Evolutionary conservation across 805 yeast genomes (phyloP).

Genomic region (Debaryomyces maramus): DNA sequence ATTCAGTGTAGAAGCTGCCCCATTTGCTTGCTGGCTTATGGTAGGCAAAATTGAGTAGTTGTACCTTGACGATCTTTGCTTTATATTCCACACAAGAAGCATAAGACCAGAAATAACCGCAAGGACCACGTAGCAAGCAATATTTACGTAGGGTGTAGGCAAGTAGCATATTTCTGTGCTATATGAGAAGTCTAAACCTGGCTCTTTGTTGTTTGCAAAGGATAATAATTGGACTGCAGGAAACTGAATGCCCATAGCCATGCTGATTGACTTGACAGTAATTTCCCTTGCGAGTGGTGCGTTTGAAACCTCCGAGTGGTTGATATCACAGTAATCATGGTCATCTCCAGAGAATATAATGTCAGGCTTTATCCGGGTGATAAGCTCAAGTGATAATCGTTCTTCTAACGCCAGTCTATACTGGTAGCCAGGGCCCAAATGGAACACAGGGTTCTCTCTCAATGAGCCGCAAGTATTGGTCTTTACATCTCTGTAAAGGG

Average conservation of each 20-base stretch:
- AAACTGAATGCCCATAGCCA: slow-evolving; percentile 41
- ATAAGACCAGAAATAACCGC: slow-evolving; percentile 33
- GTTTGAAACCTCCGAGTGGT: slow-evolving; percentile 41
- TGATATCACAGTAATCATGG: slow-evolving; percentile 88
- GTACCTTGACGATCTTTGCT: slow-evolving; percentile 25
- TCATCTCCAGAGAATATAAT: slow-evolving; percentile 89
- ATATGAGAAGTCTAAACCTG: slow-evolving; percentile 18
- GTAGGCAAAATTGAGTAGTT: slow-evolving; percentile 28
- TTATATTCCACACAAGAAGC: slow-evolving; percentile 30
- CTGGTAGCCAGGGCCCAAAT: slow-evolving; percentile 71
- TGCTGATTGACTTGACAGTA: slow-evolving; percentile 39
- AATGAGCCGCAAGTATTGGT: slow-evolving; percentile 66
- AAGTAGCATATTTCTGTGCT: slow-evolving; percentile 45
- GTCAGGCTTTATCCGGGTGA: slow-evolving; percentile 61
- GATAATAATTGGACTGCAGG: slow-evolving; percentile 45
- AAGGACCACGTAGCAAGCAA: slow-evolving; percentile 34
- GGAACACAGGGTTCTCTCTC: slow-evolving; percentile 64
- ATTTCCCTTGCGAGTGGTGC: slow-evolving; percentile 26
- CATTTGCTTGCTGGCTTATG: neutral
- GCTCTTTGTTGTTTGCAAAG: slow-evolving; percentile 11
- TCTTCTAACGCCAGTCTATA: slow-evolving; percentile 80
- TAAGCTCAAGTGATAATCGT: slow-evolving; percentile 55
- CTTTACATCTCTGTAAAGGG: slow-evolving; percentile 68
- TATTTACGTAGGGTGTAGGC: slow-evolving; percentile 47
- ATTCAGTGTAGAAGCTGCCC: slow-evolving; percentile 8